Conservation (phyloP, 2,329 filamentous ascomycete genomes). For the Aspergillus sp. region DNA sequence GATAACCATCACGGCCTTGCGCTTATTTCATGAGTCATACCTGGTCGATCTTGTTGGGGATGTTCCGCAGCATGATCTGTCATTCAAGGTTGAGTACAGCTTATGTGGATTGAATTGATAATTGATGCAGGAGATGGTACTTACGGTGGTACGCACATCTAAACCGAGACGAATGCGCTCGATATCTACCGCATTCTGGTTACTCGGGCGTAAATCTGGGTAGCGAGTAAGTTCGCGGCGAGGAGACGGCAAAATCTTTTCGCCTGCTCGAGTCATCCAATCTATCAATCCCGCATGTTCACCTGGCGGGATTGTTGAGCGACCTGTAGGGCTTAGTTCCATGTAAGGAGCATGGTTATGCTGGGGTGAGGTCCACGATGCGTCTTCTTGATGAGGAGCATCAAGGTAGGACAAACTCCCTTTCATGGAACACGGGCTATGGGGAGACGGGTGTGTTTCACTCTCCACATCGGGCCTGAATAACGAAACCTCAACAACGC, state of each 20-base stretch:
- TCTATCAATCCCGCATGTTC: conserved; percentile 33
- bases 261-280: conserved; percentile 32
- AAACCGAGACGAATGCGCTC: conserved; percentile 56
- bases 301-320: conserved; percentile 39
- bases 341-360: conserved; percentile 24
- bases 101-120: too few relatives aligned
- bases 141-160: conserved; percentile 74
- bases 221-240: conserved; percentile 28
- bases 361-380: conserved; percentile 16
- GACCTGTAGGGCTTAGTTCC: conserved; percentile 41
- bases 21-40: conserved; percentile 27
- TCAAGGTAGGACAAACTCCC: conserved; percentile 18
- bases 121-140: conserved; percentile 25
- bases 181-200: conserved; percentile 47
- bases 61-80: conserved; percentile 91
- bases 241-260: conserved; percentile 29
- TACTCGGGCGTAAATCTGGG: conserved; percentile 31
- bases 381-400: conserved; percentile 13
- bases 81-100: neutral
- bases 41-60: conserved; percentile 82
- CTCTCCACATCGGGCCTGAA: conserved; percentile 32
- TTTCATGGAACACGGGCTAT: conserved; percentile 19
- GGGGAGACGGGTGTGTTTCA: conserved; percentile 11
- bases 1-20: neutral
- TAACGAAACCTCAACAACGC: conserved; percentile 30